Evolutionary conservation across 2,329 filamentous ascomycete species (phyloP), one percentile per base, ranked within the genome.

Genomic region (Onygenales sp.): DNA sequence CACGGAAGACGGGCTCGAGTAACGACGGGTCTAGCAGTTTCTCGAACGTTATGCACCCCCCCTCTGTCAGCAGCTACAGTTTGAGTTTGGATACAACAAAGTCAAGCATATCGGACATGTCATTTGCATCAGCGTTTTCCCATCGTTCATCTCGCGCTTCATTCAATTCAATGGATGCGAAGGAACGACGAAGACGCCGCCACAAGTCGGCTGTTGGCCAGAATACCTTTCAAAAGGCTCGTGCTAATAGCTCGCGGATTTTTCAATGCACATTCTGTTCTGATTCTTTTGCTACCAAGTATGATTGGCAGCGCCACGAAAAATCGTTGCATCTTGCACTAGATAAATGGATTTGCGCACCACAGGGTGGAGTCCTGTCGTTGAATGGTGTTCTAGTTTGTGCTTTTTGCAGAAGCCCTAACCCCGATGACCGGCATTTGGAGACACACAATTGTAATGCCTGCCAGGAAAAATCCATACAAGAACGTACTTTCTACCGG

Each of bases 311-410:
- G 47, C 70, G 79, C 14, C 78, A 82, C 59, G 78, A 82, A 59
- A 81, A 81, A 60, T 79, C 78, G 3, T 65, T 81, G 43, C 78
- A 82, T 62, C 64, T 82, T 32, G 75, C 76, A 14, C 63, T 81
- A 34, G 78, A 82, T 57, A 77, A 77, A 59, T 82, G 77, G 77
- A 79, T 80, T 7, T 85, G 82, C 60, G 77, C 80, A 34, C 81
- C 81, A 2, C 65, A 77, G 4, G 82, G 82, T 2, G 77, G 79
- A 1, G 66, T 78, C 2, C 70, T 78, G 4, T 61, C 73, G 34
- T 63, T 72, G 3, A 74, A 78, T 34, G 78, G 76, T 10, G 70
- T 73, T 58, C 73, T 73, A 51, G 71, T 75, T 49, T 85, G 82
- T 63, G 79, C 79, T 1, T 85, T 82, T 62, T 85, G 82, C 63